These are phyloP conservation scores for Starmerella ratchasimensis DNA, from an alignment of 805 yeast genomes.

Conservation along the genomic window DNA sequence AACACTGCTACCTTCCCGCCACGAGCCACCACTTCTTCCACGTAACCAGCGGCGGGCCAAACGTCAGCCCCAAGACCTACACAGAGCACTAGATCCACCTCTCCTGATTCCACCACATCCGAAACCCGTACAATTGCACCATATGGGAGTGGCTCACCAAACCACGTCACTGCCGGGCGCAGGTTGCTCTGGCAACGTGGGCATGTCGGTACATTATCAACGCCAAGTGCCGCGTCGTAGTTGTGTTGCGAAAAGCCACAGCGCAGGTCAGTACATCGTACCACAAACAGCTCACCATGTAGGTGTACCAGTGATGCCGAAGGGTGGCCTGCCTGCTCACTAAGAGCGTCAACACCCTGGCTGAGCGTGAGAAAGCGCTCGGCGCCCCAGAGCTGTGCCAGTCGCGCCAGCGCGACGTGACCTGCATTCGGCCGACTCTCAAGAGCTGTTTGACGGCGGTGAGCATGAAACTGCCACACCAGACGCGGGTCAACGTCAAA, in stretches of 20 bases:
- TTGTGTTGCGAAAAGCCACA: slow-evolving; percentile 42
- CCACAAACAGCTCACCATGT: slow-evolving; percentile 65
- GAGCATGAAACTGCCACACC: slow-evolving; percentile 81
- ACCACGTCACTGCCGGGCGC: slow-evolving; percentile 90
- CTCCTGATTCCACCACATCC: slow-evolving; percentile 42
- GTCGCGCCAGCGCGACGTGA: slow-evolving; percentile 52
- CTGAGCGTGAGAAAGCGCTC: slow-evolving; percentile 50
- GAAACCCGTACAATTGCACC: slow-evolving; percentile 52
- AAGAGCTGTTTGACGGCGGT: slow-evolving; percentile 51
- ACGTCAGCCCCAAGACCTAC: slow-evolving; percentile 76
- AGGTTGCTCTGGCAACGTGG: slow-evolving; percentile 56
- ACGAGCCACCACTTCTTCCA: slow-evolving; percentile 53
- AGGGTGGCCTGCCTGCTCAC: slow-evolving; percentile 51
- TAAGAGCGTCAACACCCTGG: slow-evolving; percentile 73
- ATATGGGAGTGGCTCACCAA: slow-evolving; percentile 75
- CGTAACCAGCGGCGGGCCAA: slow-evolving; percentile 89
- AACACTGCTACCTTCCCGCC: slow-evolving; percentile 80
- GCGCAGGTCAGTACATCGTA: slow-evolving; percentile 60
- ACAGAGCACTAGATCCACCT: slow-evolving; percentile 62
- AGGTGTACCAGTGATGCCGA: slow-evolving; percentile 43
- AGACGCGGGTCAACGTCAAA: slow-evolving; percentile 68
- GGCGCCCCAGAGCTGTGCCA: slow-evolving; percentile 31
- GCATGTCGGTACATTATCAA: slow-evolving; percentile 53
- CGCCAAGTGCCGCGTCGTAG: slow-evolving; percentile 28
- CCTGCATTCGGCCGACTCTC: slow-evolving; percentile 60